Percentiles rank a stretch among this genome's conserved stretches.
These are phyloP conservation scores for Penicillium sp. DNA, from an alignment of 2,329 filamentous ascomycete species.

Conservation along the genomic window DNA sequence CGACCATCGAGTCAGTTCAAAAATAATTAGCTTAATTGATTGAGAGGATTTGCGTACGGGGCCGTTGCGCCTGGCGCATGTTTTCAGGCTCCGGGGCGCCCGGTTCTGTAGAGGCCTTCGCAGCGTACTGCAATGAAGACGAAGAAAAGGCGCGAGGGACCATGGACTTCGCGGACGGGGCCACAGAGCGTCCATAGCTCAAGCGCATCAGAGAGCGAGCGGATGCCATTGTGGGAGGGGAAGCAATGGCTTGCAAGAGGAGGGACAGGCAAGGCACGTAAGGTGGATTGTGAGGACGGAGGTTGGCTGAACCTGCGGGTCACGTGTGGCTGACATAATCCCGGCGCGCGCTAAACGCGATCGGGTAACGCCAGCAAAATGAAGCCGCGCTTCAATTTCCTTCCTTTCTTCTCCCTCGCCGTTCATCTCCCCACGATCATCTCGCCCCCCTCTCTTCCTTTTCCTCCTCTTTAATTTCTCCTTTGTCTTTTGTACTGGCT, in stretches of 20 bases:
- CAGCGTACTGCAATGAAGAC: conserved; percentile 40
- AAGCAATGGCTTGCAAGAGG: conserved; percentile 30
- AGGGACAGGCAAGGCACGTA: conserved; percentile 21
- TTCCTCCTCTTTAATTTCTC: conserved; percentile 27
- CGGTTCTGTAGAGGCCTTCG: conserved; percentile 52
- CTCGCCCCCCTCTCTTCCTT: conserved; percentile 17
- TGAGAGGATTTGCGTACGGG: conserved; percentile 41
- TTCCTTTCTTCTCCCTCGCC: conserved; percentile 23
- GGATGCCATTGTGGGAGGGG: conserved; percentile 42
- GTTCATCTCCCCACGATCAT: conserved; percentile 25
- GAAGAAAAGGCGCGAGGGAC: conserved; percentile 40
- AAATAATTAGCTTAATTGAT: conserved; percentile 3
- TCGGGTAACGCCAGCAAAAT: conserved; percentile 30
- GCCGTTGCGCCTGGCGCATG: conserved; percentile 60
- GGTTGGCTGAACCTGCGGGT: conserved; percentile 27
- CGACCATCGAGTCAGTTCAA: conserved; percentile 16
- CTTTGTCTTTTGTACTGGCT: conserved; percentile 18
- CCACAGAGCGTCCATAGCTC: conserved; percentile 40
- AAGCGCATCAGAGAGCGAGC: conserved; percentile 47
- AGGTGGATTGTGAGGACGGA: conserved; percentile 27
- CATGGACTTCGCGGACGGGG: conserved; percentile 35
- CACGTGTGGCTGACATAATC: conserved; percentile 27
- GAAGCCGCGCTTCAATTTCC: conserved; percentile 28
- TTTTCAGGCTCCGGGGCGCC: conserved; percentile 63
- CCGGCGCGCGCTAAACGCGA: conserved; percentile 17